Evolutionary conservation across 805 yeast genomes (phyloP).

Genomic region (Ogataea wickerhamii): DNA sequence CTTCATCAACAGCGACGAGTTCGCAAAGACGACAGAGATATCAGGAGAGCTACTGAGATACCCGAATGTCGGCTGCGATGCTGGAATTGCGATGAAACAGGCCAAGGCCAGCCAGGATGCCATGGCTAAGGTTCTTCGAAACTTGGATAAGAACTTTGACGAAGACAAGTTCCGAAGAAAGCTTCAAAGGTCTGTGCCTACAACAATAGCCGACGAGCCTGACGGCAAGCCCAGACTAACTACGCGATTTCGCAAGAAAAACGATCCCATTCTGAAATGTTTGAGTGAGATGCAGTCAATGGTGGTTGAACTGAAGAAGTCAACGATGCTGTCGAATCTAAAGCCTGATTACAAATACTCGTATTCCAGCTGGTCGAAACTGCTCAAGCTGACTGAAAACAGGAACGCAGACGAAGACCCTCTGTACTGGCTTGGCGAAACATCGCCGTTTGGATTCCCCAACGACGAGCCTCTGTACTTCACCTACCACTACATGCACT

Average conservation of each 20-base stretch:
- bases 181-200: constrained; percentile 7
- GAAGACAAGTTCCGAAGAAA: constrained; percentile 5
- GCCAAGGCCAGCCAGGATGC: not conserved
- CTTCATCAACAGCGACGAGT: constrained; percentile 19
- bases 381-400: constrained; percentile 33
- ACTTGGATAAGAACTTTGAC: constrained; percentile 19
- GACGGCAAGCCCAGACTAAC: not conserved
- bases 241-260: constrained; percentile 24
- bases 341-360: constrained; percentile 41
- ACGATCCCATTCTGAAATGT: constrained; percentile 22
- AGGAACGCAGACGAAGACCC: constrained; percentile 19
- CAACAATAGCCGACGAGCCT: not conserved
- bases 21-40: constrained; percentile 13
- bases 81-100: constrained; percentile 3
- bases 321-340: constrained; percentile 35
- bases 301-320: constrained; percentile 29
- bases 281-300: constrained; percentile 26
- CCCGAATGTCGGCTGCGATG: constrained; percentile 19
- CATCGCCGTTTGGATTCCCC: constrained; percentile 68
- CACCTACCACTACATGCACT: constrained; percentile 24
- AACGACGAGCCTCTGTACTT: constrained; percentile 66
- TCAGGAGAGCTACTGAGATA: constrained; percentile 23
- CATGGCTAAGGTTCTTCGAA: constrained; percentile 13
- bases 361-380: constrained; percentile 50
- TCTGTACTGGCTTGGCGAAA: constrained; percentile 60